phyloP scores from a whole-genome alignment of 805 yeast genomes.

The Candida tibetensis region DNA sequence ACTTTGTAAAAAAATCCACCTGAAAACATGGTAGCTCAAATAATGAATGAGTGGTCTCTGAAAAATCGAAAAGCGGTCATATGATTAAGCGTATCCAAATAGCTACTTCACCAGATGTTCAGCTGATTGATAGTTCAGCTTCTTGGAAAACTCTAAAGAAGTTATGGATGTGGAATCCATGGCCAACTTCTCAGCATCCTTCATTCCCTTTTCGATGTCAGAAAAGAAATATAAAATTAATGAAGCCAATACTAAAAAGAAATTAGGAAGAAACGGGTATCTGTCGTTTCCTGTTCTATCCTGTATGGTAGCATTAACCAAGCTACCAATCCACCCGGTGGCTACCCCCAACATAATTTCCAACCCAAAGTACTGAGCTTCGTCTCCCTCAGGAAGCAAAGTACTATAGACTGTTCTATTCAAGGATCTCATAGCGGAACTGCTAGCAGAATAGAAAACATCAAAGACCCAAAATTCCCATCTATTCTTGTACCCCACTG shows the following conservation, averaged over 20 bases:
- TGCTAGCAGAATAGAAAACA: slow-evolving; percentile 31
- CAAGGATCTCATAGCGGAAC: slow-evolving; percentile 35
- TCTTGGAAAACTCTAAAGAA: background rate
- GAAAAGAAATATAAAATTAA: slow-evolving; percentile 21
- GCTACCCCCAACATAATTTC: slow-evolving; percentile 40
- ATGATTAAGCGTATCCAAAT: no score
- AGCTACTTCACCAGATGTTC: no score
- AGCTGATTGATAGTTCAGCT: no score
- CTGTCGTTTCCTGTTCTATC: slow-evolving; percentile 37
- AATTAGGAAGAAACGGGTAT: slow-evolving; percentile 37
- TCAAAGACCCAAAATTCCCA: slow-evolving; percentile 46
- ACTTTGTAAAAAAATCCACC: background rate
- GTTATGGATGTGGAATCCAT: background rate
- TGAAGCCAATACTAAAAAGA: slow-evolving; percentile 26
- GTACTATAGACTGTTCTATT: slow-evolving; percentile 37
- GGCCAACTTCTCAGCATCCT: slow-evolving; percentile 17
- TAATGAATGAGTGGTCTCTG: no score
- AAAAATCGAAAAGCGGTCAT: background rate
- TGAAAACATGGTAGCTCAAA: background rate
- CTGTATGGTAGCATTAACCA: slow-evolving; percentile 39
- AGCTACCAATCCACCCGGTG: slow-evolving; percentile 40
- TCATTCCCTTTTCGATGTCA: slow-evolving; percentile 33
- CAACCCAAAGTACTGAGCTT: slow-evolving; percentile 43
- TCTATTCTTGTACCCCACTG: slow-evolving; percentile 39
- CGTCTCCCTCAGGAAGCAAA: slow-evolving; percentile 39